Evolutionary conservation across 257 asterid genomes (phyloP).

Genomic region (Oldenlandia corymbosa): DNA sequence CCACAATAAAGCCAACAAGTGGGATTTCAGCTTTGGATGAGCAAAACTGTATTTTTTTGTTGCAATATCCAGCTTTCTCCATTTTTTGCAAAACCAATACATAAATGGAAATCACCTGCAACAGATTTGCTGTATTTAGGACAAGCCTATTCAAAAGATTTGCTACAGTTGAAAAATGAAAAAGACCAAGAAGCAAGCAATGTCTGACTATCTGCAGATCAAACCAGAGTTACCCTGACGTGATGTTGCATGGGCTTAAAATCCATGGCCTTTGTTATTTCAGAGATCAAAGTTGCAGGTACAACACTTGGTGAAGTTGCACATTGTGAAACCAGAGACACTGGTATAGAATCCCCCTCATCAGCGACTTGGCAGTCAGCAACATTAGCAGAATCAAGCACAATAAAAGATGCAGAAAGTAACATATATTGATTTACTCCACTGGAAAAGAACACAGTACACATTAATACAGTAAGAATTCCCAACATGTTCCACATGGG

Average conservation of each 20-base stretch:
- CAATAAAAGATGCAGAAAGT: constrained; percentile 71
- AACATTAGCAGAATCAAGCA: constrained; percentile 39
- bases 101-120: constrained; percentile 63
- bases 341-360: constrained; percentile 25
- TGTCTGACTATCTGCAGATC: background rate
- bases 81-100: constrained; percentile 48
- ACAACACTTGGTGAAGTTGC: constrained; percentile 25
- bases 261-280: constrained; percentile 32
- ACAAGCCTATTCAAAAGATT: background rate
- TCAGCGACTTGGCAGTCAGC: constrained; percentile 21
- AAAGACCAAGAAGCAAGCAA: background rate
- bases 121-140: background rate
- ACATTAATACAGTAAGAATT: background rate
- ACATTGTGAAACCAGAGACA: constrained; percentile 22
- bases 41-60: constrained; percentile 24
- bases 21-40: constrained; percentile 39
- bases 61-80: constrained; percentile 19
- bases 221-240: constrained; percentile 57
- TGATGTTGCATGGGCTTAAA: constrained; percentile 48
- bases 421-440: constrained; percentile 48
- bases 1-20: constrained; percentile 73
- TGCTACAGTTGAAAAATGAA: background rate
- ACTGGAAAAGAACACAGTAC: constrained; percentile 32
- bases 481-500: background rate
- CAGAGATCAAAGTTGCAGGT: constrained; percentile 47